Evolutionary conservation across 2,329 filamentous ascomycete genomes (phyloP).

Genomic region (Colletotrichum lupini): DNA sequence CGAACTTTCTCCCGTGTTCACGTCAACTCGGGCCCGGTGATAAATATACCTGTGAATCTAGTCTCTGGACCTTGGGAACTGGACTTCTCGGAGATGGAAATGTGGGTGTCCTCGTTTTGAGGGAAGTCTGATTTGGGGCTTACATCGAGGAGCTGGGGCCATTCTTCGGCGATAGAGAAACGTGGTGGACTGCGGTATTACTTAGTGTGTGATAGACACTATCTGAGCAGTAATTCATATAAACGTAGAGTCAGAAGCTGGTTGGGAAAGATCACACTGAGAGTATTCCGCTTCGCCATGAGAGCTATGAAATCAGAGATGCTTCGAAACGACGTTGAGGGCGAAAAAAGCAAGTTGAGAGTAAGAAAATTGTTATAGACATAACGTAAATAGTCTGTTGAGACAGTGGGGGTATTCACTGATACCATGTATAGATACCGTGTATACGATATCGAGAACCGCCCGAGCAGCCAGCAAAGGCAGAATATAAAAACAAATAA

Average conservation of each 20-base stretch:
- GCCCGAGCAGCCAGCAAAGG: too few relatives aligned
- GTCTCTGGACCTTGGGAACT: neutral
- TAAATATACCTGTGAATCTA: too few relatives aligned
- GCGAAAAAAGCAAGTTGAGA: neutral
- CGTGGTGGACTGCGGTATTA: neutral
- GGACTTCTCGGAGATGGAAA: neutral
- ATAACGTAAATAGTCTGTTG: too few relatives aligned
- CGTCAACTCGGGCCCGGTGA: too few relatives aligned
- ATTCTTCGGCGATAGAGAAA: too few relatives aligned
- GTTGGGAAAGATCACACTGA: neutral
- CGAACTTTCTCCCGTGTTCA: too few relatives aligned
- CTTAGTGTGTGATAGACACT: neutral
- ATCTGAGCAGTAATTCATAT: neutral
- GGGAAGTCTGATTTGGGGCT: neutral
- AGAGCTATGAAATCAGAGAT: neutral
- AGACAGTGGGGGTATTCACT: too few relatives aligned
- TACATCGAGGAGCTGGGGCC: too few relatives aligned
- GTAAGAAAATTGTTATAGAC: too few relatives aligned
- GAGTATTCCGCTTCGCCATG: neutral
- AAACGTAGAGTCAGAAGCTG: too few relatives aligned
- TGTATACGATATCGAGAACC: too few relatives aligned
- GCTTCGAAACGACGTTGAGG: neutral
- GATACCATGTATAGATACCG: accelerated
- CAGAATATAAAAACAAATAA: too few relatives aligned
- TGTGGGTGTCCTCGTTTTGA: neutral